Base-by-base conservation (phyloP, 1,284 basidiomycete genomes). In the Wolfiporia cocos region DNA sequence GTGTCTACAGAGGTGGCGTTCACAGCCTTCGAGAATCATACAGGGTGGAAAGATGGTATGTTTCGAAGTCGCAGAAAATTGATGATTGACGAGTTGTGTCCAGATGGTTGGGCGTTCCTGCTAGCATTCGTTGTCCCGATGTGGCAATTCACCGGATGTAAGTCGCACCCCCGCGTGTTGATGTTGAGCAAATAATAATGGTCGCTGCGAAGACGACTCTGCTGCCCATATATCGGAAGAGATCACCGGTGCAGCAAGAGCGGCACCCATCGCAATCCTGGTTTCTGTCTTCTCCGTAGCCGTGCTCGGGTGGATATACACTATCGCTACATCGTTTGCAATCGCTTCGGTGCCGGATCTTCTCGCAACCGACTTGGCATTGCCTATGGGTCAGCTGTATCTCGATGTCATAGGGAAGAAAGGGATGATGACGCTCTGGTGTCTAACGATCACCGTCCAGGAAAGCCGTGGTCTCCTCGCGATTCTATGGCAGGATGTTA, bases 151-250 rank as follows among this genome's bases (percentile, higher is more conserved):
- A 86, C 83, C 0, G 81, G 81, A 41, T 87, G 82, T 82, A 46
- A 53, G 78, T 54, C 4, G 18, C 24, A 18, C 28, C 40, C 29
- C 14, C 5, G 22, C 14, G 4, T 39, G 9, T 11, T 19, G 4
- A 26, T 28, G 9, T 18, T 34, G 14, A 41, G 1, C 15, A 24
- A 17, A 6, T 39, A 34, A 7, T 34, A 17, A 41, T 26, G 10
- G 39, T 10, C 5, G 26, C 21, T 23, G 3, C 4, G n/a, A 22
- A 55, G 81, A 84, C 50, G 85, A 87, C 54, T 83, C 82, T 31
- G 82, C 84, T 3, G 81, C 81, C 15, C 85, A 86, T 51, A 80
- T 87, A 34, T 75, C 79, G 12, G 85, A 87, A 62, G 85, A 88
- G 58, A 73, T 77, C 0, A 61, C 80, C 2, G 77, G 77, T 30